Evolutionary conservation across 805 yeast genomes (phyloP).

Genomic region (Torulaspora microellipsoides): DNA sequence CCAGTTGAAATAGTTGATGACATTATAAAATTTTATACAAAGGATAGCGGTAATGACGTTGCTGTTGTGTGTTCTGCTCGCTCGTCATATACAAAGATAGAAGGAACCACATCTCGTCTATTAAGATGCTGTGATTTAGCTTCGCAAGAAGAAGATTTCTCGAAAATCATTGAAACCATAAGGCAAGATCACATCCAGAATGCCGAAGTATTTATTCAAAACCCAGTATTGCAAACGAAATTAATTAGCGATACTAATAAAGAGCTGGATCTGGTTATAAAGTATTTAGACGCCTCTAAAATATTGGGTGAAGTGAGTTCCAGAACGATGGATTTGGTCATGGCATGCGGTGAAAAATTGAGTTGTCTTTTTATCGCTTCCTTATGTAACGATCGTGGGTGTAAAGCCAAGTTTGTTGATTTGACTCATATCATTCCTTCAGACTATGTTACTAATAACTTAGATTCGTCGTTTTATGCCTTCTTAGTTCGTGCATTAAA

Average conservation of each 20-base stretch:
- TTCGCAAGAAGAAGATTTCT: constrained; percentile 53
- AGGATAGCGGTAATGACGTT: constrained; percentile 49
- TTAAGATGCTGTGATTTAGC: constrained; percentile 80
- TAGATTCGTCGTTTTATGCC: constrained; percentile 64
- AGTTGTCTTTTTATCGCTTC: constrained; percentile 87
- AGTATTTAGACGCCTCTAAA: constrained; percentile 79
- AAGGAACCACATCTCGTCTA: constrained; percentile 91
- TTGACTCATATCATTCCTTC: constrained; percentile 67
- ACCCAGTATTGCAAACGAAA: constrained; percentile 42
- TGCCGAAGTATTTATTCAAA: constrained; percentile 52
- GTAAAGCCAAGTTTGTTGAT: constrained; percentile 73
- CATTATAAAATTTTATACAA: constrained; percentile 64
- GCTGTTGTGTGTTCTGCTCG: constrained; percentile 97
- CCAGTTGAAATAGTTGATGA: constrained; percentile 80
- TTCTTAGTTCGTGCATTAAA: constrained; percentile 51
- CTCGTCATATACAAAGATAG: constrained; percentile 83
- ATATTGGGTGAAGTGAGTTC: constrained; percentile 88
- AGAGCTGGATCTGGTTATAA: constrained; percentile 65
- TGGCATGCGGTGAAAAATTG: constrained; percentile 92
- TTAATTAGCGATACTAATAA: constrained; percentile 54
- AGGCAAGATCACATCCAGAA: constrained; percentile 74
- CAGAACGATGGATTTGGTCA: constrained; percentile 81
- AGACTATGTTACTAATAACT: constrained; percentile 48
- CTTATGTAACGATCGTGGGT: constrained; percentile 76
- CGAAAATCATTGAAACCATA: constrained; percentile 56